Evolutionary conservation across 176 grass and related monocot genomes (phyloP), one percentile per base, ranked within the genome.

Genomic region (Oryza brachyantha): DNA sequence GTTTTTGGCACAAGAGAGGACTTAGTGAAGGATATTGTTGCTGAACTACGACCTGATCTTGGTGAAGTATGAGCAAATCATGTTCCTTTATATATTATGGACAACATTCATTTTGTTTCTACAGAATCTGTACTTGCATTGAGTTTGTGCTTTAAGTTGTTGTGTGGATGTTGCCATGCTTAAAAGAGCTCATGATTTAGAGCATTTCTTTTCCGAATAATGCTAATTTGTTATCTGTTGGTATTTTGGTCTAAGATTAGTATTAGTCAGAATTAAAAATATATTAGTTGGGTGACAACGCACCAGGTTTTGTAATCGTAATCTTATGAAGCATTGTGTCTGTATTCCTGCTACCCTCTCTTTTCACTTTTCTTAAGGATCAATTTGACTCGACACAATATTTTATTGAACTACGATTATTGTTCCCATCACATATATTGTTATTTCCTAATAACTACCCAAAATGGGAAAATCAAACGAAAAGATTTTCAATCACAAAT

Each of bases 1-100:
- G 95, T 98, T 85, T 85, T 98, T 89, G 92, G 95, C 66, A 94
- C 88, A 70, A 90, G 95, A 80, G 95, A 98, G 67, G 95, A 98
- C 81, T 70, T 98, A 13, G 92, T 89, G 83, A 92, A 86, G 68
- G 92, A 98, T 90, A 91, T 98, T 61, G 61, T 83, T 78, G 42
- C 83, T 7, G 95, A 98, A 94, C 68, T 98, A 67, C 90, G 85
- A 72, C 92, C 92, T 81, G 92, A 94, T 26, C 89, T 94, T 80
- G 85, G 88, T 52, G 95, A 98, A 89, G 95, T 98, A 92, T 91
- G 52, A 64, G 48, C 34, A 64, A 29, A 57, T 75, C 43, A 7
- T 36, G 8, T 84, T 68, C 13, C 35, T 52, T 8, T 19, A 69
- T 22, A 68, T 79, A 41, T 12, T 74, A 19, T 72, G 39, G 8